Evolutionary conservation across 345 rosid species (phyloP), one percentile per base, ranked within the genome.

Genomic region (Heritiera littoralis): DNA sequence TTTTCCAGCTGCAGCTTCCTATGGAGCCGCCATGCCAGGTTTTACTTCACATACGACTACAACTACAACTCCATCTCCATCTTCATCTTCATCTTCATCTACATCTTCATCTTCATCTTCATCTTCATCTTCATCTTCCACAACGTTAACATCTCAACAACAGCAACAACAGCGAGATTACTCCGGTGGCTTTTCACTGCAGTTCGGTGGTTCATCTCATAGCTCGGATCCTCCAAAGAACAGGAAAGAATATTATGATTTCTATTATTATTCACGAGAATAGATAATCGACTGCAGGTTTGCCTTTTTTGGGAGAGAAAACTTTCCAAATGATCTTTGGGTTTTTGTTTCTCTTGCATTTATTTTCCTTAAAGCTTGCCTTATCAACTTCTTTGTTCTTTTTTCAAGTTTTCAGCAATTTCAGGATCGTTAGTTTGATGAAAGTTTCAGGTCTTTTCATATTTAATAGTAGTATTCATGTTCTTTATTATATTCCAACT

Each of bases 121-220:
- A 23, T 23, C 28, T 23, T 23, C 28, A 23, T 52, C 86, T 32
- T 72, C 85, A 1, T 80, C 86, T 51, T 82, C 86, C 0, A 72
- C 85, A 9, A 68, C 84, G 2, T 49, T 58, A 12, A 28, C 84
- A 23, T 60, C 82, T 9, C 76, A 64, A 14, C 80, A 75, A 49
- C 61, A 79, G 64, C 74, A 82, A 14, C 9, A 80, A 20, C 40
- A 78, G 28, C 28, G 28, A 23, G 28, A 23, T 23, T 56, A 68
- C 15, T 18, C 66, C 5, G 12, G 30, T 45, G 79, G 85, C 23
- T 77, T 65, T 75, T 17, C 81, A 9, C 40, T 75, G 83, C 87
- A 79, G 66, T 68, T 77, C 58, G 84, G 83, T 66, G 80, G 68
- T 63, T 83, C 87, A 63, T 81, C 80, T 40, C 15, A 76, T 41